Conservation (phyloP, 441 rosid species). For the Breynia disticha region DNA sequence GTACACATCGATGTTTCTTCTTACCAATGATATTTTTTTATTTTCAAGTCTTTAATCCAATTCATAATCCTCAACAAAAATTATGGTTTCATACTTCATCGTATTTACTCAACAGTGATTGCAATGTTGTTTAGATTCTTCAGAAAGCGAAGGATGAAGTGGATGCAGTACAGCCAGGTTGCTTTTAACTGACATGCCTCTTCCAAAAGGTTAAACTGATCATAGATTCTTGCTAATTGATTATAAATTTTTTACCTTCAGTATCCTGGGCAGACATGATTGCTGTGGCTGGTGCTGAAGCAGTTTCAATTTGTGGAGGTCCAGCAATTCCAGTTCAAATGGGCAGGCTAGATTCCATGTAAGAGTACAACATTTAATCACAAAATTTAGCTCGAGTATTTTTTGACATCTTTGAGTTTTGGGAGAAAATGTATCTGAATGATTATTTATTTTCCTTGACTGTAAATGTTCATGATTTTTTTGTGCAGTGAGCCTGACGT, state of each 20-base stretch:
- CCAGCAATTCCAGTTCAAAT: constrained; percentile 58
- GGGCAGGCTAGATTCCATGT: constrained; percentile 73
- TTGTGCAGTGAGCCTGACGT: constrained; percentile 63
- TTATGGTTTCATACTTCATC: constrained; percentile 8
- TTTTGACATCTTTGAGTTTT: no score
- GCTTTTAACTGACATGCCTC: constrained; percentile 10
- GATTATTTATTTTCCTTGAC: no score
- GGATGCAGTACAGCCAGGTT: constrained; percentile 61
- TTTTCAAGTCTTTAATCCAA: not conserved
- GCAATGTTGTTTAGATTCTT: constrained; percentile 50
- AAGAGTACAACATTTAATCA: constrained; percentile 20
- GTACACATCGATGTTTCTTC: not conserved
- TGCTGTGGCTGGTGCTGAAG: constrained; percentile 81
- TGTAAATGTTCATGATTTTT: no score
- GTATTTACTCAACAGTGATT: constrained; percentile 20
- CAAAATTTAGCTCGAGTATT: not conserved
- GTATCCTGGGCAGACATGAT: constrained; percentile 97
- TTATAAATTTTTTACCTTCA: constrained; percentile 28
- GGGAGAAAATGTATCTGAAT: no score
- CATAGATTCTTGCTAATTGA: constrained; percentile 7
- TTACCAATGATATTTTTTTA: not conserved
- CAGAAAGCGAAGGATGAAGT: constrained; percentile 69
- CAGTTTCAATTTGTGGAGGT: constrained; percentile 87
- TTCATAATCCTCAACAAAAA: no score
- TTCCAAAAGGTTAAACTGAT: constrained; percentile 10